Base-by-base conservation (phyloP, 805 yeast genomes). In the Barnettozyma californica region DNA sequence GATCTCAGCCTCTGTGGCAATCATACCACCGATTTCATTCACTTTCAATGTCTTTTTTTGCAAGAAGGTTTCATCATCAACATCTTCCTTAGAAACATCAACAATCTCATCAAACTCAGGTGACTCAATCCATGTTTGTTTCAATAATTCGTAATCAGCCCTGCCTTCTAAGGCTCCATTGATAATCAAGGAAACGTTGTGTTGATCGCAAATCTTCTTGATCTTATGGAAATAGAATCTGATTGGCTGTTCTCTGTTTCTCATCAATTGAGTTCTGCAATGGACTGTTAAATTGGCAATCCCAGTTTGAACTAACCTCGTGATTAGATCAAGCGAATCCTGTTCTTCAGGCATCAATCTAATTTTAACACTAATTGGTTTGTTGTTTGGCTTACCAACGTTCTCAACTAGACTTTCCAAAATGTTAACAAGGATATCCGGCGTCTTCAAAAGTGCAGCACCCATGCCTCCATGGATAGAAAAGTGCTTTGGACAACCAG, bases 391-490 rank as follows among this genome's bases (percentile, higher is more conserved):
- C 47, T 66, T 72, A 6, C 99, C 99, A 1, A 94, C 91, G 53
- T 89, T 73, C 21, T 75, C 75, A 2, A 94, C 97, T 43, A 94
- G 68, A 8, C 76, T 75, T 4, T 66, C 66, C 51, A 94, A 68
- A 27, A 94, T 94, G 14, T 75, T 74, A 54, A 84, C 85, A 16
- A 94, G 71, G 35, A 78, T 68, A 41, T 87, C 96, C 0, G 98
- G 97, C 0, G 91, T 87, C 29, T 75, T 71, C 47, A 94, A 70
- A 41, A 94, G 70, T 1, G 96, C 97, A 2, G 98, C 96, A 5
- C 99, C 99, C 98, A 94, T 94, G 1, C 99, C 99, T 0, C 95
- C 75, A 65, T 94, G 99, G 3, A 90, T 76, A 1, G 95, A 86
- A 60, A 94, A 94, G 56, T 90, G 97, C 64, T 92, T 94, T 3